Conservation (phyloP, 2,329 filamentous ascomycete species). For the Xylaria sp. region DNA sequence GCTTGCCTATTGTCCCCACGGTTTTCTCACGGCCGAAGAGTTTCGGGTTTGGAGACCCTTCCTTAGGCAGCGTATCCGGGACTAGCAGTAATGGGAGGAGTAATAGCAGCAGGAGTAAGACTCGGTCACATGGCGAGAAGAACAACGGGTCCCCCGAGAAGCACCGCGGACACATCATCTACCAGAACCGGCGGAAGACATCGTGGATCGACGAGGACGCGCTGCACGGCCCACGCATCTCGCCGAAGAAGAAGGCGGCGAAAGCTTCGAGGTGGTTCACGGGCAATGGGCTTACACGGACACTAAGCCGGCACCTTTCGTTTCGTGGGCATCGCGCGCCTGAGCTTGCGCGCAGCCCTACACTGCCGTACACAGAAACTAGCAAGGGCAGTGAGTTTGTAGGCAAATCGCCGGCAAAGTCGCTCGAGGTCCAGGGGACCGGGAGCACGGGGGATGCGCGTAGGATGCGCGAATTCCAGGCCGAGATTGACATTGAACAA, state of each 20-base stretch:
- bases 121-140: background rate
- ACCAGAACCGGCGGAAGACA: conserved; percentile 46
- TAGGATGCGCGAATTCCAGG: conserved; percentile 2
- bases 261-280: conserved; percentile 40
- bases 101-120: background rate
- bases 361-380: conserved; percentile 45
- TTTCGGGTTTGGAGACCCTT: conserved; percentile 25
- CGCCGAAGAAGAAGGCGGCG: conserved; percentile 39
- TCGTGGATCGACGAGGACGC: conserved; percentile 65
- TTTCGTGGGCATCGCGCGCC: conserved; percentile 37
- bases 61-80: conserved; percentile 13
- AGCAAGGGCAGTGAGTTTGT: conserved; percentile 11
- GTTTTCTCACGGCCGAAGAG: conserved; percentile 40
- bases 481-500: conserved; percentile 2
- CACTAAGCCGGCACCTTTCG: conserved; percentile 45
- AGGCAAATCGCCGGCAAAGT: conserved; percentile 3
- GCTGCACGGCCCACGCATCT: conserved; percentile 60
- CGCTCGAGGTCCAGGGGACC: background rate
- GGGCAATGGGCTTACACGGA: conserved; percentile 39
- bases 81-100: conserved; percentile 19
- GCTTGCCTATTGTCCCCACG: conserved; percentile 44
- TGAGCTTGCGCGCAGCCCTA: conserved; percentile 45
- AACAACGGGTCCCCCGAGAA: conserved; percentile 42
- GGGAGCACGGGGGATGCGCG: background rate
- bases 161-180: conserved; percentile 43